These are phyloP conservation scores for Adansonia gregorii DNA, from an alignment of 441 rosid genomes.

Conservation along the genomic window DNA sequence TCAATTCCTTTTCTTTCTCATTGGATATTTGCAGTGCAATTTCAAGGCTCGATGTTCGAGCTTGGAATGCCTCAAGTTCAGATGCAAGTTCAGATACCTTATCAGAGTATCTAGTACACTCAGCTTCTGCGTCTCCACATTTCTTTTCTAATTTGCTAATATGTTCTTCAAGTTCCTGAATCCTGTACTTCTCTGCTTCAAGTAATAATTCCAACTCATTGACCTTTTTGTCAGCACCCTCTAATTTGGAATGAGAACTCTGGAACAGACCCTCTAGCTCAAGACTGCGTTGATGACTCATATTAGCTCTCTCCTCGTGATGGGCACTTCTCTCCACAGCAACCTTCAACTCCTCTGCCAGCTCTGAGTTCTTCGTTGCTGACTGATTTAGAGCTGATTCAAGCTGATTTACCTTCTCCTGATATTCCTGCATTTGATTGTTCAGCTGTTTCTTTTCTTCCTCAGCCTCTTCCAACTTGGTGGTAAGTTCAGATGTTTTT, in stretches of 20 bases:
- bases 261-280: conserved; percentile 88
- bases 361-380: conserved; percentile 51
- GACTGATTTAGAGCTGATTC: conserved; percentile 63
- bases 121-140: conserved; percentile 64
- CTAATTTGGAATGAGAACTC: conserved; percentile 76
- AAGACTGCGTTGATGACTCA: conserved; percentile 76
- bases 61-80: conserved; percentile 74
- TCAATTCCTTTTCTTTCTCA: conserved; percentile 68
- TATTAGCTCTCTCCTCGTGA: conserved; percentile 76
- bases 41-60: conserved; percentile 74
- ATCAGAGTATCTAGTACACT: conserved; percentile 50
- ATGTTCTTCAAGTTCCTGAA: conserved; percentile 93
- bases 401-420: conserved; percentile 53
- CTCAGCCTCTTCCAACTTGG: conserved; percentile 53
- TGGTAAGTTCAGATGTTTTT: conserved; percentile 60
- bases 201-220: conserved; percentile 87
- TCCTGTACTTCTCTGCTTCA: conserved; percentile 80
- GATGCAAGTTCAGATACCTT: conserved; percentile 67
- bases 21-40: conserved; percentile 59
- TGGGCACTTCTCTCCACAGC: conserved; percentile 62
- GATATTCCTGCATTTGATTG: conserved; percentile 54
- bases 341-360: conserved; percentile 62
- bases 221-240: conserved; percentile 69
- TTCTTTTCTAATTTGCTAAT: conserved; percentile 69
- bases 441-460: conserved; percentile 61